Evolutionary conservation across 352 stramenopile genomes (phyloP).

Genomic region (Blastocystis sp.): DNA sequence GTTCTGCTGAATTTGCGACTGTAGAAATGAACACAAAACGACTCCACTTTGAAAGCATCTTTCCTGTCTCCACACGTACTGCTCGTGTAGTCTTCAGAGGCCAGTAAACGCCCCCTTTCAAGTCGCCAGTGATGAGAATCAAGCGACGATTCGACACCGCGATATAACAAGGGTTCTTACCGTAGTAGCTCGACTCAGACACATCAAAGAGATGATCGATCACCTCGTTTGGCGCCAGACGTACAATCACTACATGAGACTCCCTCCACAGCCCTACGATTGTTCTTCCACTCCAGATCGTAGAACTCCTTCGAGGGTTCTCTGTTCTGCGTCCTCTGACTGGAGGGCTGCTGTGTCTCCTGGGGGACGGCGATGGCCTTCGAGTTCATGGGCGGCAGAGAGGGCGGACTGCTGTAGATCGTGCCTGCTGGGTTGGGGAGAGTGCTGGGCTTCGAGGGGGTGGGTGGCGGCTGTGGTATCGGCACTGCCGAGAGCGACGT

Average conservation of each 20-base stretch:
- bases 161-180: neutral
- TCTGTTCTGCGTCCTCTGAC: neutral
- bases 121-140: conserved; percentile 6
- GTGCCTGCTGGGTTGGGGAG: neutral
- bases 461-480: neutral
- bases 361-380: neutral
- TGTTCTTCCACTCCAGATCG: conserved; percentile 1
- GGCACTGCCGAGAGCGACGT: neutral
- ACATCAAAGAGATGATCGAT: neutral
- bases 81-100: neutral
- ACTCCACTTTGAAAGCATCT: neutral
- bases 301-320: conserved; percentile 36
- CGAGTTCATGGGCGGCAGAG: neutral
- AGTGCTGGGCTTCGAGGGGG: neutral
- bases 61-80: neutral
- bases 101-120: neutral
- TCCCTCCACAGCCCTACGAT: neutral
- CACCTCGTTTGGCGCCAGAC: neutral
- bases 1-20: neutral
- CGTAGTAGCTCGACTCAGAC: neutral
- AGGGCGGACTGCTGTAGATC: neutral
- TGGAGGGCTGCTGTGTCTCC: neutral
- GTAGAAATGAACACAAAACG: conserved; percentile 36
- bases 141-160: neutral
- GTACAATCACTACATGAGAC: neutral